Evolutionary conservation across 768 basidiomycete genomes (phyloP).

Genomic region (Dacryopinax spathularia): DNA sequence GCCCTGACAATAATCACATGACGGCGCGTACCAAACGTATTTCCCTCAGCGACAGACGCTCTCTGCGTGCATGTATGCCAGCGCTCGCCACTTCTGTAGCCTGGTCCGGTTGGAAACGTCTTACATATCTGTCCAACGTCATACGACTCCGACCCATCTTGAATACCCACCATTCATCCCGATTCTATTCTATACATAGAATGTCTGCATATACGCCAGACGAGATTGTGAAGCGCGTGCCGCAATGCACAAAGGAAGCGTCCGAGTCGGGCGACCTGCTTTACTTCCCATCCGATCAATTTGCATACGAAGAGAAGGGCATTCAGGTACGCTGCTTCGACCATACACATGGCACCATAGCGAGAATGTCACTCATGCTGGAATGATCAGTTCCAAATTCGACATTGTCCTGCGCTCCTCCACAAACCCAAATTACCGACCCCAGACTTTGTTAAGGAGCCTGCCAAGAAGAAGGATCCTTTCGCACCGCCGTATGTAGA

Average conservation of each 20-base stretch:
- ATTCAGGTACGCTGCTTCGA: constrained; percentile 39
- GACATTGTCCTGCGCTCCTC: constrained; percentile 70
- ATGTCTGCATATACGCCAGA: background rate
- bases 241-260: constrained; percentile 19
- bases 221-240: constrained; percentile 18
- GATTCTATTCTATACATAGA: background rate
- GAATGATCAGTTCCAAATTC: constrained; percentile 62
- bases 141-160: background rate
- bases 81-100: background rate
- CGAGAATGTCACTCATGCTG: background rate
- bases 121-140: background rate
- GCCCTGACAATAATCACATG: background rate
- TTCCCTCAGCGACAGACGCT: too few species aligned
- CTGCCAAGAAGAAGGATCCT: constrained; percentile 39
- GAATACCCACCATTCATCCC: background rate
- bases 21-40: too few species aligned
- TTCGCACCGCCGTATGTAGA: constrained; percentile 78
- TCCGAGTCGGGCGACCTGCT: constrained; percentile 45
- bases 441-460: constrained; percentile 26
- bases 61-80: background rate
- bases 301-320: constrained; percentile 44
- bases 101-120: background rate
- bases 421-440: constrained; percentile 51
- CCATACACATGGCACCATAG: background rate
- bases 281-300: constrained; percentile 62